A percentile compares a stretch with the other conserved stretches of the same genome.
Conservation (phyloP, 2,329 filamentous ascomycete species). For the Aspergillus sp. region DNA sequence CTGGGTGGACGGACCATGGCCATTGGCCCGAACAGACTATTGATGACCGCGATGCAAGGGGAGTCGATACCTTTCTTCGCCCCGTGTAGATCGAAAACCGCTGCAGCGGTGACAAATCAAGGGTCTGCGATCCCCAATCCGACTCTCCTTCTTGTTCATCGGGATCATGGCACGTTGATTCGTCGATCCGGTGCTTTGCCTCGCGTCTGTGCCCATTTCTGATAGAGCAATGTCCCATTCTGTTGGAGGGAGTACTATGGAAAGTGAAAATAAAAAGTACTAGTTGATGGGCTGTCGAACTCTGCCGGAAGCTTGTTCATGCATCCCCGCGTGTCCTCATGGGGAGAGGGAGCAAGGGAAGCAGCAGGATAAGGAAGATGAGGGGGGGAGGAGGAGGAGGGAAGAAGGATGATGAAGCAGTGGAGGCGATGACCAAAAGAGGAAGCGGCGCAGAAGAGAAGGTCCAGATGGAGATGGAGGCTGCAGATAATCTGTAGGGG, state of each 20-base stretch:
- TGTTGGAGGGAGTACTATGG: neutral
- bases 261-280: neutral
- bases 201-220: slow-evolving; percentile 33
- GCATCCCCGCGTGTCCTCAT: slow-evolving; percentile 26
- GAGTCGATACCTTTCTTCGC: slow-evolving; percentile 30
- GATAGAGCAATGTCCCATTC: slow-evolving; percentile 29
- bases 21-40: slow-evolving; percentile 34
- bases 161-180: slow-evolving; percentile 31
- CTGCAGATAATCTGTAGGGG: slow-evolving; percentile 9
- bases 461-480: slow-evolving; percentile 9
- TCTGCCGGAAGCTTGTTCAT: slow-evolving; percentile 23
- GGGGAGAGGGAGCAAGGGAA: slow-evolving; percentile 3
- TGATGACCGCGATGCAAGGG: slow-evolving; percentile 38
- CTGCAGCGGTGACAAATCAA: slow-evolving; percentile 40
- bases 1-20: slow-evolving; percentile 12
- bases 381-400: neutral
- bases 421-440: slow-evolving; percentile 2
- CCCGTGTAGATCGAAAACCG: slow-evolving; percentile 35
- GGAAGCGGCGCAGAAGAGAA: neutral
- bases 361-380: neutral
- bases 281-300: slow-evolving; percentile 22
- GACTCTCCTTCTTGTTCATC: slow-evolving; percentile 13
- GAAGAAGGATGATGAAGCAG: neutral
- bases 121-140: slow-evolving; percentile 24
- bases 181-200: slow-evolving; percentile 28